Evolutionary conservation across 805 yeast genomes (phyloP), one percentile per base, ranked within the genome.

Genomic region (Myxozyma mucilagina): DNA sequence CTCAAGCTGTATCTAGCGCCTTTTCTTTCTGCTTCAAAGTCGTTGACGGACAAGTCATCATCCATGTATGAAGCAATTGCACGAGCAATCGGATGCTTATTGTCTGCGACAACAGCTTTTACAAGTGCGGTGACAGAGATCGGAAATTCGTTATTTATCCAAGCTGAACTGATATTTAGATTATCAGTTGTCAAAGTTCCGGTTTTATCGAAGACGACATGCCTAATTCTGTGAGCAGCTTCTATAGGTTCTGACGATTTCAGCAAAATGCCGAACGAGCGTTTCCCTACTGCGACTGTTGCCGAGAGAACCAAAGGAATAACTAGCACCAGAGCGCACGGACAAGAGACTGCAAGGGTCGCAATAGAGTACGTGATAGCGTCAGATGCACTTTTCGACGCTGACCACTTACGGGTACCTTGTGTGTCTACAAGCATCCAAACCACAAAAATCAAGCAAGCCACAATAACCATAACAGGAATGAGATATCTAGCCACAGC

Each of bases 381-480:
- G 14, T 49, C 52, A 11, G 57, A 43, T 10, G 32, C 53, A 2
- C 63, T 56, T 11, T 16, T 16, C 8, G 57, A 44, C 5, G 36
- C 54, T 8, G 52, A 31, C 56, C 47, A 20, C 14, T 56, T 34
- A 13, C 59, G 59, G 7, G 50, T 34, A 0, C 81, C 75, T 89
- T 90, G 86, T 0, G 90, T 88, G 16, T 89, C 89, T 51, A 84
- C 77, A 59, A 84, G 86, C 56, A 80, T 79, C 94, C 94, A 87
- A 7, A 87, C 77, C 44, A 54, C 16, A 45, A 61, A 59, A 18
- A 48, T 54, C 5, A 83, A 66, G 87, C 90, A 87, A 0, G 89
- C 85, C 0, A 78, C 10, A 9, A 86, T 72, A 0, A 92, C 87
- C 16, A 86, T 65, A 0, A 85, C 65, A 1, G 94, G 93, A 6